Evolutionary conservation across 192 early-diverging fungal species (phyloP).

Genomic region (Coemansia sp.): DNA sequence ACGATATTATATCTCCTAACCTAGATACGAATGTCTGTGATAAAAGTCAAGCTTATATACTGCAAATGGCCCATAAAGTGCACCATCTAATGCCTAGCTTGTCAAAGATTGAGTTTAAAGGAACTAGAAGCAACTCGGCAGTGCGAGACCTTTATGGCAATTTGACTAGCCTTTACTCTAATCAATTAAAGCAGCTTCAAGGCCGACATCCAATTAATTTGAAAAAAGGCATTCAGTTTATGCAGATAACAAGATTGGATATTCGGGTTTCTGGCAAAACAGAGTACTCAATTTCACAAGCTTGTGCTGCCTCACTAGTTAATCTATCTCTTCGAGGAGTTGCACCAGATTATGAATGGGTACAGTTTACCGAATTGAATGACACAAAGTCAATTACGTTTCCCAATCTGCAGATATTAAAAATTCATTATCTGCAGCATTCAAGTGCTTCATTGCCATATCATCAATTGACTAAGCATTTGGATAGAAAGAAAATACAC

Average conservation of each 20-base stretch:
- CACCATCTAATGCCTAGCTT: not conserved
- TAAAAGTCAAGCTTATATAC: no score
- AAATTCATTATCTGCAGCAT: not conserved
- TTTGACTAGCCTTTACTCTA: not conserved
- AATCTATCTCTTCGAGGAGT: conserved; percentile 7
- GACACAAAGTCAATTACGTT: not conserved
- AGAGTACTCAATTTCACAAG: not conserved
- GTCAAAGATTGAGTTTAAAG: conserved; percentile 2
- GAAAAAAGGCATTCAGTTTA: not conserved
- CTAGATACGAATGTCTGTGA: not conserved
- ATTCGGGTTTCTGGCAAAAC: not conserved
- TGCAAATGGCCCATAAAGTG: not conserved
- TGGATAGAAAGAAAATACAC: not conserved
- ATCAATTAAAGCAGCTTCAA: not conserved
- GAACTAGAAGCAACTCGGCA: not conserved
- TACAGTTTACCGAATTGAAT: not conserved
- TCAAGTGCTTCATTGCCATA: not conserved
- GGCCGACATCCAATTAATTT: conserved; percentile 2
- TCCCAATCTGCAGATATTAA: not conserved
- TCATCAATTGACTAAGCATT: not conserved
- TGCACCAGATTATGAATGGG: not conserved
- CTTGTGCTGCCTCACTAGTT: not conserved
- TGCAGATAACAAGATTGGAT: not conserved
- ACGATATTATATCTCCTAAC: not conserved
- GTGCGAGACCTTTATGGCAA: not conserved